Conservation (phyloP, 2,329 filamentous ascomycete genomes). For the Pseudophaeomoniella oleicola region DNA sequence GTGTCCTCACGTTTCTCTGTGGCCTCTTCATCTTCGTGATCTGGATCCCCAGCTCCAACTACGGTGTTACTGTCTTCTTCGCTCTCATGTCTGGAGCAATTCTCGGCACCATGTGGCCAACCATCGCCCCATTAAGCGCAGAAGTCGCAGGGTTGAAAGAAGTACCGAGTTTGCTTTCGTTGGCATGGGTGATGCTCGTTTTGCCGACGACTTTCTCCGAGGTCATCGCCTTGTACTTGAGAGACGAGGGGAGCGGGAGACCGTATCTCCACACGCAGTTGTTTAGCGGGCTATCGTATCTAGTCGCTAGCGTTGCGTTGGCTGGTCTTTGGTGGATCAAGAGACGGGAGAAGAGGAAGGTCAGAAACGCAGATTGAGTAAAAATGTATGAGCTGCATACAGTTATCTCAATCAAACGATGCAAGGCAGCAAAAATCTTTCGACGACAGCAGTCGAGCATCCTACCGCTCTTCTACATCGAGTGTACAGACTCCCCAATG, state of each 20-base stretch:
- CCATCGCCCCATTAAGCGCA: conserved; percentile 14
- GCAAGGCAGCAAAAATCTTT: too few relatives aligned
- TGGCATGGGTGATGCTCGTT: conserved; percentile 14
- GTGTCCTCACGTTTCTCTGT: conserved; percentile 23
- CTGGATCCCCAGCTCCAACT: conserved; percentile 31
- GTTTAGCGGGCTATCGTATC: conserved; percentile 26
- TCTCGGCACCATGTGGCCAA: conserved; percentile 33
- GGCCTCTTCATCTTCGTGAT: conserved; percentile 25
- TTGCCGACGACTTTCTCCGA: conserved; percentile 36
- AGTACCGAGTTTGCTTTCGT: conserved; percentile 12
- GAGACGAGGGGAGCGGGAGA: conserved; percentile 23
- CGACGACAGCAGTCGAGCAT: too few relatives aligned
- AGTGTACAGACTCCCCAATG: too few relatives aligned
- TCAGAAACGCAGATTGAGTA: too few relatives aligned
- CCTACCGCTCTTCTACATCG: too few relatives aligned
- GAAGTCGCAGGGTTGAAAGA: conserved; percentile 15
- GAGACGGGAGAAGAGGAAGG: neutral
- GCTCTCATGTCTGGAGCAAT: conserved; percentile 28
- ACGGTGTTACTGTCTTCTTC: conserved; percentile 28
- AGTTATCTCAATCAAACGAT: too few relatives aligned
- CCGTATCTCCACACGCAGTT: conserved; percentile 37
- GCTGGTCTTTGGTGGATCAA: conserved; percentile 9
- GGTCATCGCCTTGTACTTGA: conserved; percentile 37
- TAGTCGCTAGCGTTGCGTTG: conserved; percentile 12
- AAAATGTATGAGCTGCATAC: too few relatives aligned